phyloP scores from a whole-genome alignment of 108 stramenopile species.

The Pseudonitzschia multiseries region DNA sequence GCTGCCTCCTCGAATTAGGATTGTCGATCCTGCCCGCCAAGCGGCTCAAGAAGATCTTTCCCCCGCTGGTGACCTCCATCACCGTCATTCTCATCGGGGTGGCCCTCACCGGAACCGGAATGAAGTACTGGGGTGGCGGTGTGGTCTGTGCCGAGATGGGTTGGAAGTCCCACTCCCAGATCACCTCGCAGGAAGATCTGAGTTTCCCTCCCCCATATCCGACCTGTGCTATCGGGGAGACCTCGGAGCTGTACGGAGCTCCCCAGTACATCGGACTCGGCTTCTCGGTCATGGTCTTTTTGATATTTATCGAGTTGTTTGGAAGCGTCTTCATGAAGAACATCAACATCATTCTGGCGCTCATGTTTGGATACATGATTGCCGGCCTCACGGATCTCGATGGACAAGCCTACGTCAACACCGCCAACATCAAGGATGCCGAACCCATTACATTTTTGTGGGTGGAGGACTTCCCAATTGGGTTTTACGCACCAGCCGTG shows the following conservation, averaged over 20 bases:
- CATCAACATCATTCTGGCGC: slow-evolving; percentile 32
- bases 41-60: slow-evolving; percentile 59
- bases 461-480: slow-evolving; percentile 49
- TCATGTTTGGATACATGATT: slow-evolving; percentile 38
- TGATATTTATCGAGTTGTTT: slow-evolving; percentile 51
- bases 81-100: slow-evolving; percentile 83
- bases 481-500: slow-evolving; percentile 43
- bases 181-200: slow-evolving; percentile 27
- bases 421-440: slow-evolving; percentile 31
- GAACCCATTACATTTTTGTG: slow-evolving; percentile 47
- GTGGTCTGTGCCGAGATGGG: slow-evolving; percentile 78
- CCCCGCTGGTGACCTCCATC: slow-evolving; percentile 66
- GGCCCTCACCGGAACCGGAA: slow-evolving; percentile 76
- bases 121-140: slow-evolving; percentile 89
- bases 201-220: slow-evolving; percentile 38
- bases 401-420: slow-evolving; percentile 26
- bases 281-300: slow-evolving; percentile 44
- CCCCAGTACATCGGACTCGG: slow-evolving; percentile 69
- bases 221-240: slow-evolving; percentile 45
- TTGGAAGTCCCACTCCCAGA: slow-evolving; percentile 58
- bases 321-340: slow-evolving; percentile 37
- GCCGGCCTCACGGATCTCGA: slow-evolving; percentile 28
- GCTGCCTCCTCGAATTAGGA: slow-evolving; percentile 59
- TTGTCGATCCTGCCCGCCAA: slow-evolving; percentile 53
- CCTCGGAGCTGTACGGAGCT: slow-evolving; percentile 40